A percentile compares a stretch with the other conserved stretches of the same genome.
phyloP scores from a whole-genome alignment of 257 asterid species.

The Nicotiana tabacum region DNA sequence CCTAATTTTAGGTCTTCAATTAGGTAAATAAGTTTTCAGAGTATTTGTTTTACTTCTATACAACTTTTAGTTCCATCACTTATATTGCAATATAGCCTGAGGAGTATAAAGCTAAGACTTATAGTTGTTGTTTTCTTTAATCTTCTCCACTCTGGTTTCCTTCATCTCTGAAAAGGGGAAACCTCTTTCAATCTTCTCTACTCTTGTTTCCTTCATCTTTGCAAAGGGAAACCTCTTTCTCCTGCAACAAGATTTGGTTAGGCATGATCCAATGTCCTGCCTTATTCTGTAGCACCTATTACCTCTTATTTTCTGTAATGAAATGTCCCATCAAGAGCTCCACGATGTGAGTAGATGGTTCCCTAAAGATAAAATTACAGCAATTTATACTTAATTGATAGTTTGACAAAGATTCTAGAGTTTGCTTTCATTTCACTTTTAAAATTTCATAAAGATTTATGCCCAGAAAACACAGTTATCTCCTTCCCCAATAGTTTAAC shows the following conservation, averaged over 20 bases:
- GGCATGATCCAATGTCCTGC: neutral
- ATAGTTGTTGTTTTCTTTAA: too few relatives aligned
- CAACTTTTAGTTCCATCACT: too few relatives aligned
- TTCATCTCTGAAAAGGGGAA: neutral
- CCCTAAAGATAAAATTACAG: neutral
- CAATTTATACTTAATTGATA: neutral
- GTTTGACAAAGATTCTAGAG: neutral
- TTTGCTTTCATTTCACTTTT: neutral
- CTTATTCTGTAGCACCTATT: neutral
- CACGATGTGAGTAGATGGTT: neutral
- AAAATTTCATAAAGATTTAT: neutral
- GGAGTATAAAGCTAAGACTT: too few relatives aligned
- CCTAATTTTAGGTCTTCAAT: too few relatives aligned
- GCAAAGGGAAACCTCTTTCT: neutral
- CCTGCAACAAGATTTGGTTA: neutral
- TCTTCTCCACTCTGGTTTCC: too few relatives aligned
- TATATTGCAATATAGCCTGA: too few relatives aligned
- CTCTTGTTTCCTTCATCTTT: neutral
- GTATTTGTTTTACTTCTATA: too few relatives aligned
- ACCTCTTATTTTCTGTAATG: neutral
- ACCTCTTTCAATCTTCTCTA: neutral
- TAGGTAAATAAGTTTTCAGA: too few relatives aligned
- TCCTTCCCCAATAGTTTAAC: neutral
- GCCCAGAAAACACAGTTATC: neutral
- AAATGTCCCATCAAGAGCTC: neutral